phyloP scores from a whole-genome alignment of 768 basidiomycete species.

The Calocybe gangraenosa region DNA sequence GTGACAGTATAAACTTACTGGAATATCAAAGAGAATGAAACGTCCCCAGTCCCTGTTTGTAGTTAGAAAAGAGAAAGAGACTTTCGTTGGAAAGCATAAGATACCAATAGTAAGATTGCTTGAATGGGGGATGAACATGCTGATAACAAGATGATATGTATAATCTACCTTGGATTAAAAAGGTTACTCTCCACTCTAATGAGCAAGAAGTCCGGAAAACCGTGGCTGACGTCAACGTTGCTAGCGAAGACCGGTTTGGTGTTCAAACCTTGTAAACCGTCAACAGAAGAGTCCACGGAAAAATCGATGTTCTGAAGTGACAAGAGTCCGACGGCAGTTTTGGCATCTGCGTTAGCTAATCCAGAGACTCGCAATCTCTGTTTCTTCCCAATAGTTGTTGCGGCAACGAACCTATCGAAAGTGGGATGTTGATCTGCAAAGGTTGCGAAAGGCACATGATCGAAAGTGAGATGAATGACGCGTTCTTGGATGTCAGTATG shows the following conservation, averaged over 20 bases:
- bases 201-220: conserved; percentile 61
- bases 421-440: conserved; percentile 40
- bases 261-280: conserved; percentile 61
- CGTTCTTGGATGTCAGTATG: conserved; percentile 60
- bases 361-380: conserved; percentile 52
- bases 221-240: conserved; percentile 63
- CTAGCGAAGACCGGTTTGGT: conserved; percentile 52
- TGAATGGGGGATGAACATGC: conserved; percentile 3
- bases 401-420: conserved; percentile 62
- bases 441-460: conserved; percentile 55
- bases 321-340: conserved; percentile 63
- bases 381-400: conserved; percentile 45
- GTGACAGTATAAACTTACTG: conserved; percentile 29
- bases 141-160: conserved; percentile 12
- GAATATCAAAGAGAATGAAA: conserved; percentile 57
- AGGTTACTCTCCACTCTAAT: conserved; percentile 59
- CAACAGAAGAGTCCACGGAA: conserved; percentile 52
- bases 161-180: conserved; percentile 59
- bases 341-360: conserved; percentile 49
- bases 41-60: conserved; percentile 54
- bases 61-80: conserved; percentile 22
- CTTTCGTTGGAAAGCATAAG: conserved; percentile 12
- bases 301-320: conserved; percentile 55
- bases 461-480: conserved; percentile 58
- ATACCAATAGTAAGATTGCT: conserved; percentile 42